These are phyloP conservation scores for Aegilops sharonensis DNA, from an alignment of 176 grass and related monocot species.

Conservation along the genomic window DNA sequence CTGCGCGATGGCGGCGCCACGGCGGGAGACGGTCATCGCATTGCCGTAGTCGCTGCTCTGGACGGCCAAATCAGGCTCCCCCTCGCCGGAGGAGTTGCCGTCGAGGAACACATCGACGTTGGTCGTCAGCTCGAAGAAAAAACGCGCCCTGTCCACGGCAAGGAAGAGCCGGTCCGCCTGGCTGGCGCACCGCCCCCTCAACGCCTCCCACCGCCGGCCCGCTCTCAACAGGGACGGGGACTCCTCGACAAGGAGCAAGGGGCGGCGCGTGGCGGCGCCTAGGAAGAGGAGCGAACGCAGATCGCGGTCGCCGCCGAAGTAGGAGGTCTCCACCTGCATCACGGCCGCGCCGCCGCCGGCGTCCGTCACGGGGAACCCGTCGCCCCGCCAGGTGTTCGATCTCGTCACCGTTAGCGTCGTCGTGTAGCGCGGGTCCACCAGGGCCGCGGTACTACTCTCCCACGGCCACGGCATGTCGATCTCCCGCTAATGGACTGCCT, in stretches of 20 bases:
- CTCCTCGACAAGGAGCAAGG: conserved; percentile 39
- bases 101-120: conserved; percentile 46
- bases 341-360: conserved; percentile 7
- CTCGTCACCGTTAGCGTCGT: neutral
- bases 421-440: neutral
- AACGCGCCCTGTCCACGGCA: conserved; percentile 25
- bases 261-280: conserved; percentile 23
- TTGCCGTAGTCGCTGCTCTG: conserved; percentile 31
- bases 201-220: conserved; percentile 40
- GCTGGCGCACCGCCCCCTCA: conserved; percentile 40
- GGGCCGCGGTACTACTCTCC: neutral
- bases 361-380: conserved; percentile 51
- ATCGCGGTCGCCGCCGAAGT: conserved; percentile 23
- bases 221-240: neutral
- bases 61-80: conserved; percentile 49
- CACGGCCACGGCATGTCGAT: neutral
- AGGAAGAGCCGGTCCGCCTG: conserved; percentile 33
- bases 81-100: neutral
- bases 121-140: conserved; percentile 32
- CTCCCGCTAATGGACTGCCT: too few species aligned
- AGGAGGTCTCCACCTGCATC: conserved; percentile 44
- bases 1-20: conserved; percentile 28
- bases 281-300: conserved; percentile 38
- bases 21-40: conserved; percentile 22
- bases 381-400: conserved; percentile 5